Percentiles rank a stretch among this genome's conserved stretches.
Conservation (phyloP, 345 rosid genomes). For the Pseudoturritis turrita region DNA sequence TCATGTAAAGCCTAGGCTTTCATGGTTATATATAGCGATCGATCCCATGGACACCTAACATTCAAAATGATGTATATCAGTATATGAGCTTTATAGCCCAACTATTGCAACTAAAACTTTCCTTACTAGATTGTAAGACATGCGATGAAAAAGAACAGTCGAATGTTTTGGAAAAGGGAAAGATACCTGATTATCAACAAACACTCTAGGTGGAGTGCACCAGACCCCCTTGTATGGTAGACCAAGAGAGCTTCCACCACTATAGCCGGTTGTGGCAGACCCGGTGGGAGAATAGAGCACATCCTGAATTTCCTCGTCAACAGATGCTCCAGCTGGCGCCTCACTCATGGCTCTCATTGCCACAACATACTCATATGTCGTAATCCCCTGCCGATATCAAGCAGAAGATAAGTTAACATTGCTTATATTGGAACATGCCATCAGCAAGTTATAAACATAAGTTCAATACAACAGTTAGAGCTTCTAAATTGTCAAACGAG, state of each 20-base stretch:
- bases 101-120: neutral
- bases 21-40: neutral
- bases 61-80: neutral
- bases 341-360: conserved; percentile 96
- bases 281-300: conserved; percentile 76
- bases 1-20: neutral
- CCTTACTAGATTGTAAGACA: neutral
- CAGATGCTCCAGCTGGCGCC: conserved; percentile 68
- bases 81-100: neutral
- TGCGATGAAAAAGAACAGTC: neutral
- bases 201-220: conserved; percentile 97
- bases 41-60: neutral
- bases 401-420: neutral
- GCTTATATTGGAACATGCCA: neutral
- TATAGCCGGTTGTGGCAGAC: conserved; percentile 81
- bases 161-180: neutral
- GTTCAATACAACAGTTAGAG: neutral
- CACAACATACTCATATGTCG: conserved; percentile 87
- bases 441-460: neutral
- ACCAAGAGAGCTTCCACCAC: conserved; percentile 89
- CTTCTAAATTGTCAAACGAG: neutral
- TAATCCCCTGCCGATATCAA: conserved; percentile 55
- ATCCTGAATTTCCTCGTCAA: conserved; percentile 63
- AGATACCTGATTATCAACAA: conserved; percentile 85
- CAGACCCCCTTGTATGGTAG: conserved; percentile 80